Base-by-base conservation (phyloP, 1,139 yeast species). In the Kodamaea sp. region DNA sequence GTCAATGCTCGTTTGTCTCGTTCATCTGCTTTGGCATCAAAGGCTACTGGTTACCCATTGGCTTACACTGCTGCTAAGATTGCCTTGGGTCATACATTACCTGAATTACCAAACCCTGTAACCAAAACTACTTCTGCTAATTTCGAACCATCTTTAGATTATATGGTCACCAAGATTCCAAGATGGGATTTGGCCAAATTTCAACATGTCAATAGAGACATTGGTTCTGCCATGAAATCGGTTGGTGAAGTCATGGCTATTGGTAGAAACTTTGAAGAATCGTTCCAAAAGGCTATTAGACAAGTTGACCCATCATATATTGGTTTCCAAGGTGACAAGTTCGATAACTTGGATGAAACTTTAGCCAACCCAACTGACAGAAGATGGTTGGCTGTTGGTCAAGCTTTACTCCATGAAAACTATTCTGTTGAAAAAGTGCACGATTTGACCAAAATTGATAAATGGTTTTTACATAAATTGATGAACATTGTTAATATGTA, bases 211-310 rank as follows among this genome's bases (percentile, higher is more conserved):
- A 84, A 87, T 63, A 81, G 95, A 63, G 89, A 84, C 53, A 84
- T 90, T 60, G 96, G 96, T 34, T 87, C 96, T 24, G 82, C 97
- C 36, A 92, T 92, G 98, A 92, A 92, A 68, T 90, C 97, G 34
- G 98, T 92, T 43, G 98, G 98, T 65, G 98, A 92, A 68, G 98
- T 92, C 45, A 92, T 92, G 98, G 95, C 97, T 40, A 92, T 92
- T 60, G 98, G 98, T 57, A 84, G 98, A 70, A 92, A 81, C 54
- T 92, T 90, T 60, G 98, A 92, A 70, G 98, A 92, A 67, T 86
- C 97, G 10, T 84, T 92, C 76, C 98, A 92, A 70, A 92, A 92
- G 74, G 98, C 98, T 40, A 84, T 92, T 54, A 83, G 98, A 70
- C 96, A 90, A 69, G 89, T 90, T 48, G 98, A 92, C 61, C 96